Evolutionary conservation across 768 basidiomycete species (phyloP), one percentile per base, ranked within the genome.

Genomic region (Suillus brevipes): DNA sequence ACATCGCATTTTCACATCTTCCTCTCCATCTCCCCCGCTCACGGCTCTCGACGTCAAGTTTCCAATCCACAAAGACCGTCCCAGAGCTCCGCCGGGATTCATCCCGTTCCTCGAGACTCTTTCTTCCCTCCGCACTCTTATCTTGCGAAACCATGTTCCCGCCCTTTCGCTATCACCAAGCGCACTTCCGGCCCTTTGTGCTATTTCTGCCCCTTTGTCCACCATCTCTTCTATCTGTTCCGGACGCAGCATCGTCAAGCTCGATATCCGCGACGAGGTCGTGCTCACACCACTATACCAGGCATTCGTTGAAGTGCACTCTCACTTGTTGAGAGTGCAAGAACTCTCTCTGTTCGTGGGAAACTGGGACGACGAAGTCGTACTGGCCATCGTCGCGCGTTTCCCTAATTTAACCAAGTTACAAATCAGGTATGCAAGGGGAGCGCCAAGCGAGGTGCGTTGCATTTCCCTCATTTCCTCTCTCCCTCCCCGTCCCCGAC

Each of bases 341-440:
- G 75, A 76, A n/a, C 68, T 78, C 16, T 71, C 80, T 38, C 70
- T 79, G 10, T 78, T 81, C 50, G 64, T 78, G 18, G 73, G 77
- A 38, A 71, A 72, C 59, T 84, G 83, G 83, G 82, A 84, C 64
- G 74, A 80, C 53, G 83, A 84, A 67, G 76, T 84, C 8, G 67
- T 84, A 36, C 77, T 81, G 47, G 82, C 81, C 6, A 68, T 82
- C 31, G 73, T 74, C n/a, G 70, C 74, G 57, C 75, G 81, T 43
- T 82, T 83, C 64, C 65, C 63, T 9, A 64, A 69, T 12, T 67
- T 84, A 9, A 71, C 73, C 20, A 75, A 76, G 47, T 73, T 84
- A 23, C 77, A 78, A 66, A 73, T 84, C 66, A 74, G 73, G 64
- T 84, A 78, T 69, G 77, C 71, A 42, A 67, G 70, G n/a, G 76